Percentiles rank a stretch among this genome's conserved stretches.
These are phyloP conservation scores for Prunus armeniaca DNA, from an alignment of 306 rosid genomes.

Conservation along the genomic window DNA sequence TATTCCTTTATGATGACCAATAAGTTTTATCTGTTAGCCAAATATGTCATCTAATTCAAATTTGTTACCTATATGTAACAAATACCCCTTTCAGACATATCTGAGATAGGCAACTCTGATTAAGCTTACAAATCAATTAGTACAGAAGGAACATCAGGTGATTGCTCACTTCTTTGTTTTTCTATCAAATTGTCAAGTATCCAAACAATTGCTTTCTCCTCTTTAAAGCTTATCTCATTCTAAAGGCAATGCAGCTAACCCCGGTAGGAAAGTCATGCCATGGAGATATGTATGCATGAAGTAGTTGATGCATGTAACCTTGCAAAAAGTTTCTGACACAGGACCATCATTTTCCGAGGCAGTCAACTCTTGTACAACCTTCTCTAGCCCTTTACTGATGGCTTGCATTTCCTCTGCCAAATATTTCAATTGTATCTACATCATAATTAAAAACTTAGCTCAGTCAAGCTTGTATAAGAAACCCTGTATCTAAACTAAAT, in stretches of 20 bases:
- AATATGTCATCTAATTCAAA: background rate
- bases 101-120: background rate
- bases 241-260: background rate
- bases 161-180: background rate
- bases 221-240: background rate
- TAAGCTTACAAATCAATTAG: background rate
- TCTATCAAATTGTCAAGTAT: background rate
- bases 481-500: conserved; percentile 1
- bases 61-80: background rate
- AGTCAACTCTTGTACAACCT: conserved; percentile 85
- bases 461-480: conserved; percentile 11
- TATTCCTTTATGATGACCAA: background rate
- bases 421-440: conserved; percentile 89
- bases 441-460: conserved; percentile 22
- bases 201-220: background rate
- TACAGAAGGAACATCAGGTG: background rate
- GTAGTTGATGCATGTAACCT: conserved; percentile 40
- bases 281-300: background rate
- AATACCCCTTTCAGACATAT: background rate
- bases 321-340: conserved; percentile 73
- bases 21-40: background rate
- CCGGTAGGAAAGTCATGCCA: background rate
- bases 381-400: conserved; percentile 88
- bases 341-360: conserved; percentile 85
- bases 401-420: conserved; percentile 99